Evolutionary conservation across 2,329 filamentous ascomycete genomes (phyloP), one percentile per base, ranked within the genome.

Genomic region (Colletotrichum sp.): DNA sequence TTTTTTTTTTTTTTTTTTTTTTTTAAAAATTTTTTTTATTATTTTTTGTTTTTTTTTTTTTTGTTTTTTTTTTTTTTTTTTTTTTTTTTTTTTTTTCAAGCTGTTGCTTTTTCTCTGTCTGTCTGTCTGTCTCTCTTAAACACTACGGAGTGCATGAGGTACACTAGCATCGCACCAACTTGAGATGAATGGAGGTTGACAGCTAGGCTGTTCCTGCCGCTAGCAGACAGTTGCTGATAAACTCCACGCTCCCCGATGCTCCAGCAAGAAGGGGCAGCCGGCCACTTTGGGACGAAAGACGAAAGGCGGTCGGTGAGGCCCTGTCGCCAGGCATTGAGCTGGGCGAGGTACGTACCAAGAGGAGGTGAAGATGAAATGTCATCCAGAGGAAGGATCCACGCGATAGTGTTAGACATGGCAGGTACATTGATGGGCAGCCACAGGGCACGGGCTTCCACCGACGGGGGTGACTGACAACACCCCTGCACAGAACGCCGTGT

Each of bases 361-460:
- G 63, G 30, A 71, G 73, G 73, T 49, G 63, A 63, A 57, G 59
- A 24, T 44, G 44, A 69, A 34, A 65, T 68, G 69, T 52, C 69
- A 64, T 62, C 30, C 52, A 57, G 12, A 57, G 39, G 52, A 52
- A 60, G 65, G 70, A 76, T 18, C 73, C 64, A 69, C 28, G 59
- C 70, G 73, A 69, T 76, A 76, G 73, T 73, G 73, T 72, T 69
- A n/a, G 34, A 76, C 73, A 69, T 73, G 73, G 70, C 70, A 76
- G 57, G 73, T 76, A 76, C 73, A 44, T 69, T 15, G 10, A 16
- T 57, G 24, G 26, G 32, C 59, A 76, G 74, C 74, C 74, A 76
- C 74, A 76, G 70, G 49, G 74, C 74, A 76, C 59, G 44, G 74
- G 57, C 57, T 24, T 39, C 34, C 7, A 39, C 57, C 32, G 55